A percentile compares a stretch with the other conserved stretches of the same genome.
Conservation (phyloP, 352 stramenopile genomes). For the Elongisporangium anandrum region DNA sequence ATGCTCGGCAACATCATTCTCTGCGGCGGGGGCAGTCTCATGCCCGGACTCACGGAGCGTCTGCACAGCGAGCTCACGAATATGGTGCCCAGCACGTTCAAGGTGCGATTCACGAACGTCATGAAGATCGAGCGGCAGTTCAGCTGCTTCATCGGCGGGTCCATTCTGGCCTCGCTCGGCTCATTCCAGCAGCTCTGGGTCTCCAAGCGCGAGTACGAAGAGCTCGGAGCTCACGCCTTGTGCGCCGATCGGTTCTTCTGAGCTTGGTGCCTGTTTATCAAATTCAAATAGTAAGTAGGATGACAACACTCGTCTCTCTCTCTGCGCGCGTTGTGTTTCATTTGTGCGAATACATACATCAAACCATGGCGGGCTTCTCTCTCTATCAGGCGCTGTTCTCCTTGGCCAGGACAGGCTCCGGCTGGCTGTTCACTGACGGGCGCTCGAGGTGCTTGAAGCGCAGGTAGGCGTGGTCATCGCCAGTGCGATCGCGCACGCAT, state of each 20-base stretch:
- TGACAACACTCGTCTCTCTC: not conserved
- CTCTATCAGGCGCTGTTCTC: not conserved
- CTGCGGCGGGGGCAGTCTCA: conserved; percentile 75
- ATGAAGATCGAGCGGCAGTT: conserved; percentile 85
- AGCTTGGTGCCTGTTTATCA: not conserved
- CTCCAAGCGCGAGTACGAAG: conserved; percentile 82
- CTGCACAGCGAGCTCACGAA: conserved; percentile 72
- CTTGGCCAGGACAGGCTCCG: not conserved
- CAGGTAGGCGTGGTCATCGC: conserved; percentile 80
- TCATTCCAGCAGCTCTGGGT: conserved; percentile 89
- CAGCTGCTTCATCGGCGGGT: conserved; percentile 85
- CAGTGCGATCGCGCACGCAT: conserved; percentile 71
- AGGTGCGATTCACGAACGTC: conserved; percentile 81
- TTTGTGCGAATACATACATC: not conserved
- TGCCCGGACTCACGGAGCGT: conserved; percentile 70
- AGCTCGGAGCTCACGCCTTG: conserved; percentile 62
- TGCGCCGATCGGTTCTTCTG: conserved; percentile 66
- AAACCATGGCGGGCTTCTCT: not conserved
- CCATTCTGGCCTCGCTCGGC: conserved; percentile 81
- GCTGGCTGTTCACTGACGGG: conserved; percentile 6
- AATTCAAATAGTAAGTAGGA: not conserved
- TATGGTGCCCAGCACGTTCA: conserved; percentile 82
- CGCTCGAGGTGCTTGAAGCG: conserved; percentile 77
- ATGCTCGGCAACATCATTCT: conserved; percentile 88
- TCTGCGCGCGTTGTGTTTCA: not conserved